A percentile compares a stretch with the other conserved stretches of the same genome.
These are phyloP conservation scores for Penicillium paxilli DNA, from an alignment of 495 filamentous ascomycete genomes.

Conservation along the genomic window DNA sequence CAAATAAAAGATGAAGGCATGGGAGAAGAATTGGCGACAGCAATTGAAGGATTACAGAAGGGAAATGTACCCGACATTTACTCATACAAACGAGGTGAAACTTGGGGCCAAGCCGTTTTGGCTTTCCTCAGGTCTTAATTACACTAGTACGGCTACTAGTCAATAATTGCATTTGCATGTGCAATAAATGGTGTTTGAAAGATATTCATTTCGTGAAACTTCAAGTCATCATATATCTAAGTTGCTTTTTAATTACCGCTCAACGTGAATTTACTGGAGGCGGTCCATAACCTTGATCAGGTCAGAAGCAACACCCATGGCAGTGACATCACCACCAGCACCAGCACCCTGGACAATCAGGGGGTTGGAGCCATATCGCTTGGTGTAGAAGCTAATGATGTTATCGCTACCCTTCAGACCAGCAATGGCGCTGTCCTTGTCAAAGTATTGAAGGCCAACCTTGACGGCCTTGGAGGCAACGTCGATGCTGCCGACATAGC, in stretches of 20 bases:
- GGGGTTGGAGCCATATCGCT: slow-evolving; percentile 85
- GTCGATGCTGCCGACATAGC: slow-evolving; percentile 93
- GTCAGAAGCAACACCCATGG: slow-evolving; percentile 92
- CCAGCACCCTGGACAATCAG: slow-evolving; percentile 93
- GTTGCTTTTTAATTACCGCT: slow-evolving; percentile 6
- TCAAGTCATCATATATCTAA: slow-evolving; percentile 6
- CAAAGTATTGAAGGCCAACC: slow-evolving; percentile 87
- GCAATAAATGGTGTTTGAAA: too few species aligned
- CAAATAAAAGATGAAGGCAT: slow-evolving; percentile 70
- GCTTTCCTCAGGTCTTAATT: slow-evolving; percentile 50
- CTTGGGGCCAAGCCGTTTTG: slow-evolving; percentile 66
- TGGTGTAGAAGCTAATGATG: slow-evolving; percentile 96
- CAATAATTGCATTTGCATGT: too few species aligned
- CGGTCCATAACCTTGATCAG: slow-evolving; percentile 76
- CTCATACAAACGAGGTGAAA: slow-evolving; percentile 60
- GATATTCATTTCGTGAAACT: neutral
- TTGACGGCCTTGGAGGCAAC: slow-evolving; percentile 71
- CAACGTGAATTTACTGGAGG: slow-evolving; percentile 22
- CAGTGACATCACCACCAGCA: slow-evolving; percentile 91
- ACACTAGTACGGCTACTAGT: too few species aligned
- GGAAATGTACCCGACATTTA: slow-evolving; percentile 70
- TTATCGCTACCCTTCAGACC: slow-evolving; percentile 95
- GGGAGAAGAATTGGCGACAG: slow-evolving; percentile 62
- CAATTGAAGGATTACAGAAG: slow-evolving; percentile 69
- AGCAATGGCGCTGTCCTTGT: slow-evolving; percentile 81